Base-by-base conservation (phyloP, 169 alveolate genomes). In the Plasmodium inui region DNA sequence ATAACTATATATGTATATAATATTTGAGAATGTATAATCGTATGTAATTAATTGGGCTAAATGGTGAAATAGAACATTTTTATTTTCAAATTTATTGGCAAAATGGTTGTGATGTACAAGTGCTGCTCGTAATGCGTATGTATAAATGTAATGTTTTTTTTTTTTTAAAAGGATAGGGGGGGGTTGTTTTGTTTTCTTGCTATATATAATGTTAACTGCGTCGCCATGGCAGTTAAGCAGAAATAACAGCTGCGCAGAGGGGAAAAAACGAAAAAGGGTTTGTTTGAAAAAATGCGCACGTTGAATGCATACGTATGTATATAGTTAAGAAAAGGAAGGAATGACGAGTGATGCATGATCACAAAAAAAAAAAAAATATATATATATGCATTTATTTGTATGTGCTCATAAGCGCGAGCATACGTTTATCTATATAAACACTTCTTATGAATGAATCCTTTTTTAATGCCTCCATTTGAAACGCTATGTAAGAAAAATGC, bases 391-490 rank as follows among this genome's bases (percentile, higher is more conserved):
- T 74, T 8, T 10, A 30, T 76, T 19, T 30, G 34, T 76, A 76
- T 76, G 50, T 76, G 30, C 26, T 76, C 50, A 32, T 26, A 30
- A 4, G 34, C 30, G 70, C n/a, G 55, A 8, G 70, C 39, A 41
- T 79, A 30, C 55, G 70, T 79, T 37, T 41, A 76, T 79, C 30
- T 79, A 79, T 44, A 41, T 79, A 79, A 76, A 50, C 28, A 32
- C 14, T 76, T 7, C 41, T 19, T 37, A 37, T 14, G 67, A n/a
- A 28, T 28, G 83, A 28, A 76, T 22, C 50, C 50, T 37, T 32
- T 76, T 76, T 26, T 12, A 12, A 30, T 4, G 30, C 50, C 55
- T 44, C 32, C 19, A 79, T 79, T 39, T 37, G 32, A n/a, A 79
- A 50, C 30, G 67, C 55, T 71, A 41, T 41, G 30, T 67, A 26